These are phyloP conservation scores for Cochlearia excelsa DNA, from an alignment of 345 rosid genomes.

Conservation along the genomic window DNA sequence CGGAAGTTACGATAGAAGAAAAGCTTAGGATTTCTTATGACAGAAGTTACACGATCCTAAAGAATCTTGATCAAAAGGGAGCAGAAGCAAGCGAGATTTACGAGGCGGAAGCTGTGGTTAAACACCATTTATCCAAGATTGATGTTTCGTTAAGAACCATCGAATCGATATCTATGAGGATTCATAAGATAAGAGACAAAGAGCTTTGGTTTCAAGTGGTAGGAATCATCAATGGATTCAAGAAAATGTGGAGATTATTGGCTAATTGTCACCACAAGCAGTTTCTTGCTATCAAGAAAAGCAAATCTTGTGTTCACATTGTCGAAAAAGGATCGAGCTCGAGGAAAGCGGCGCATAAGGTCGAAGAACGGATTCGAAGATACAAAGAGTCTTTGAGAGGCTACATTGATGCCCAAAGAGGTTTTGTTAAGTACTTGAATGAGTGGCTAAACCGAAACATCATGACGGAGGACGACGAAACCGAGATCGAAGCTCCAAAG, in stretches of 20 bases:
- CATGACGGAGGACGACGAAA: slow-evolving; percentile 22
- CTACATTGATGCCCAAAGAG: slow-evolving; percentile 34
- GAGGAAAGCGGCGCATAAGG: slow-evolving; percentile 24
- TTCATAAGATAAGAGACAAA: slow-evolving; percentile 36
- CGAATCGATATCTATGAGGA: slow-evolving; percentile 27
- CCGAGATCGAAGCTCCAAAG: slow-evolving; percentile 35
- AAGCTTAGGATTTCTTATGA: slow-evolving; percentile 32
- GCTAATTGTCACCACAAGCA: slow-evolving; percentile 40
- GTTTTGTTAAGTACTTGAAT: slow-evolving; percentile 35
- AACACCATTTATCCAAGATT: slow-evolving; percentile 11
- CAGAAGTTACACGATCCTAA: slow-evolving; percentile 16
- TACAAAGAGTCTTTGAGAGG: slow-evolving; percentile 34
- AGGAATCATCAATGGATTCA: slow-evolving; percentile 28
- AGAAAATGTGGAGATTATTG: slow-evolving; percentile 31
- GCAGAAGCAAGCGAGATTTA: slow-evolving; percentile 16
- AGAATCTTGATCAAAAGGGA: slow-evolving; percentile 25
- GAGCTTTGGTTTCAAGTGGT: slow-evolving; percentile 28
- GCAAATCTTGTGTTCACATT: slow-evolving; percentile 35
- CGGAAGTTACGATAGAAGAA: slow-evolving; percentile 30
- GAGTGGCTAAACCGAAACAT: slow-evolving; percentile 41
- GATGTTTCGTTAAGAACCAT: slow-evolving; percentile 21
- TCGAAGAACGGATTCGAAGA: slow-evolving; percentile 23
- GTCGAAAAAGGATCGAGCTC: slow-evolving; percentile 24
- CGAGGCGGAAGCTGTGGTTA: slow-evolving; percentile 21
- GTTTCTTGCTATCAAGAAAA: slow-evolving; percentile 17